Evolutionary conservation across 1,284 basidiomycete genomes (phyloP), one percentile per base, ranked within the genome.

Genomic region (Ceratobasidium sp.): DNA sequence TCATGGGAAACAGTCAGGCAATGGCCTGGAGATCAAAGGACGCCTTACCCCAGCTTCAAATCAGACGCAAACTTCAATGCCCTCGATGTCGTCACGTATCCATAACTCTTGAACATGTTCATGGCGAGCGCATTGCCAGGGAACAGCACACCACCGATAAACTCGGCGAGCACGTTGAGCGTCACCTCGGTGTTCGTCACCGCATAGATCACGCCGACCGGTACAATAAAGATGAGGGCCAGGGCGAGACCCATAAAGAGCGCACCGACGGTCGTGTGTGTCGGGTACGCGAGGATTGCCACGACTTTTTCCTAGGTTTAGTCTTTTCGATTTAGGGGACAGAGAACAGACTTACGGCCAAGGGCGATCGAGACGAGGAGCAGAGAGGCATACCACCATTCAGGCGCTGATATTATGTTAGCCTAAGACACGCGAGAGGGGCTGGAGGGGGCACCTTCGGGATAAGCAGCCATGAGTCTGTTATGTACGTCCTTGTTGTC

Each of bases 11-110:
- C 16, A 71, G 53, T n/a, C n/a, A n/a, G n/a, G n/a, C n/a, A n/a
- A n/a, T n/a, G n/a, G n/a, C n/a, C n/a, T n/a, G n/a, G n/a, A n/a
- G n/a, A n/a, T n/a, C n/a, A n/a, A n/a, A n/a, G n/a, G n/a, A n/a
- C n/a, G n/a, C n/a, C n/a, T 36, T 41, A 41, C 52, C 72, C 77
- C 10, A 78, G 72, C 65, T 77, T 78, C 45, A 77, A 74, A 52
- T 77, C 77, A 23, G 73, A 73, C 12, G 77, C 74, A 70, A 78
- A 78, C 12, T 60, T 57, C 34, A 78, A 32, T 18, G 77, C 76
- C 48, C 73, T 80, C 16, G 70, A 64, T 43, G 74, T 75, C 67
- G 76, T 79, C 74, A 84, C 82, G 67, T 83, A 83, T 61, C 76
- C 76, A 67, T 76, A 77, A n/a, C 73, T 71, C 71, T 77, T 77